Base-by-base conservation (phyloP, 257 asterid genomes). In the Paraleonurus japonicus region DNA sequence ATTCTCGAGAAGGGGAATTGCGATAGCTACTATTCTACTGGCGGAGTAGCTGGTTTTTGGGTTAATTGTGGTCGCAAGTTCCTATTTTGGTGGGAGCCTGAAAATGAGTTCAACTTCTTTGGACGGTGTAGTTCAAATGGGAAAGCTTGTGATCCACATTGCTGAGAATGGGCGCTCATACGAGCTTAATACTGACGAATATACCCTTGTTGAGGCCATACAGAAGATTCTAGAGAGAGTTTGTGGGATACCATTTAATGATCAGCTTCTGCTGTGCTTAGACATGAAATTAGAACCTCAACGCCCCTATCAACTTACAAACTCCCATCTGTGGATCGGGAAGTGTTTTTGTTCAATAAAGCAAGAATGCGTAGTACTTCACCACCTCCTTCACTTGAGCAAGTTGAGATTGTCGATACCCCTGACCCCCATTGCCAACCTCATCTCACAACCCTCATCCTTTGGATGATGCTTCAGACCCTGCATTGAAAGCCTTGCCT, bases 161-260 rank as follows among this genome's bases (percentile, higher is more conserved):
- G 92, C 98, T 8, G 97, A 93, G 85, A 90, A 90, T 85, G 98
- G 98, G 26, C 95, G 84, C 68, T 82, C 97, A 0, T 80, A 86
- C 74, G 88, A 84, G 70, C 84, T 93, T 3, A 90, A 84, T 20
- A 88, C 89, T 75, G 89, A 86, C 61, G 96, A 89, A 71, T 81
- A 80, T 68, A 86, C 88, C 3, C 82, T 86, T n/a, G 98, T 93
- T 59, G 98, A 93, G 79, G 75, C 85, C 12, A 86, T 90, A 39
- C 95, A 89, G 82, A 86, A 82, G 69, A 80, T 11, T 53, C 69
- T 93, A 1, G 96, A 89, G 67, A 81, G 97, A 0, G 84, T 69
- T 50, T 78, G 88, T 1, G 85, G 94, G 61, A 87, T 90, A 39
- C 87, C 87, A 1, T 69, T 75, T 22, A 79, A 80, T 76, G 97